Base-by-base conservation (phyloP, 768 basidiomycete genomes). In the Boletus rubroflammeus region DNA sequence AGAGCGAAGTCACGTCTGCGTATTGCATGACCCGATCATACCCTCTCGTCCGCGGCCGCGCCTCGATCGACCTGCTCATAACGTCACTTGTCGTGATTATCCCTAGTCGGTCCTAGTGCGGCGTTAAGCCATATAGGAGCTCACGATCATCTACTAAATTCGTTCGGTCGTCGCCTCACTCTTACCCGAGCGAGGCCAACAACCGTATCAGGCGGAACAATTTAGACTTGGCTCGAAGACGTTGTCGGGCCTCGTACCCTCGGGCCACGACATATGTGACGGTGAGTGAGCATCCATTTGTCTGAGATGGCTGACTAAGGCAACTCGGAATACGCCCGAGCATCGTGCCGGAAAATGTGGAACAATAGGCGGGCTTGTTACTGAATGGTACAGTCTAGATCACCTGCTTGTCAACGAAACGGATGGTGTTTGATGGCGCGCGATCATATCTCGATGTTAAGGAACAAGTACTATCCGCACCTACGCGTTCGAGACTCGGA, bases 11-110 rank as follows among this genome's bases (percentile, higher is more conserved):
- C 15, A 31, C 42, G 31, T 36, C 25, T 14, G 10, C 13, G 6
- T 32, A 32, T 55, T 15, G 36, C n/a, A n/a, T 10, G 36, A 38
- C 31, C 13, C 17, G 3, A 50, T 50, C 46, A 13, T 34, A 8
- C 1, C 32, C 19, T n/a, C n/a, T 38, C 36, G 41, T 52, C 39
- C 38, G 57, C 52, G 57, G 53, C 35, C 53, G 42, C 41, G 11
- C 15, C 49, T 60, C 49, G 39, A 48, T 55, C 21, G 6, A 28
- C 21, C 39, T 23, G 6, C 26, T 19, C 49, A 6, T 23, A 21
- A 48, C 47, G 9, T 45, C 48, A 21, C 38, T 17, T 21, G 26
- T 6, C 35, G 23, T 25, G 46, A 9, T 14, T 1, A 19, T 31
- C 29, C 13, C 29, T 21, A 9, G 19, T 14, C 28, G 3, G 45